These are phyloP conservation scores for Pichia nakasei DNA, from an alignment of 805 yeast genomes.

Conservation along the genomic window DNA sequence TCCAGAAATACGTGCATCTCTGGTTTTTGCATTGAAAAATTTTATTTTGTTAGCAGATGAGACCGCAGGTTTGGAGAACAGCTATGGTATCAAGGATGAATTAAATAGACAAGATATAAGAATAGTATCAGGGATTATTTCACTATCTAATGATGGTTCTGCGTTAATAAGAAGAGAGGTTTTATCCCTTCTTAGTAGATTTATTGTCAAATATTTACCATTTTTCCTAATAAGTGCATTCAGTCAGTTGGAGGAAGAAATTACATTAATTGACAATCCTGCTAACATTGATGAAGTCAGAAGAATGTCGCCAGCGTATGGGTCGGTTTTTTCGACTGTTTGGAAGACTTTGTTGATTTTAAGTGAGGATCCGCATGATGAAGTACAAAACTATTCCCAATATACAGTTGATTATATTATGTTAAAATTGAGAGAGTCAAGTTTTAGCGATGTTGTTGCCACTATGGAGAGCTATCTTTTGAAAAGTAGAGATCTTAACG, in stretches of 20 bases:
- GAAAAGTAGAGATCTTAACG: constrained; percentile 31
- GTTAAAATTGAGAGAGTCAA: constrained; percentile 53
- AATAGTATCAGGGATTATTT: constrained; percentile 58
- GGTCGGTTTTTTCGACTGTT: constrained; percentile 73
- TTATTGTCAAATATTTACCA: constrained; percentile 58
- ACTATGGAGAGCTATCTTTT: constrained; percentile 59
- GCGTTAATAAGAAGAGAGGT: constrained; percentile 83
- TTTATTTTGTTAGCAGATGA: constrained; percentile 42
- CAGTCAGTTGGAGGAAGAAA: constrained; percentile 74
- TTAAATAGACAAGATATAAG: constrained; percentile 60
- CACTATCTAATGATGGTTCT: constrained; percentile 77
- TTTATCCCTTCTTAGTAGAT: constrained; percentile 64
- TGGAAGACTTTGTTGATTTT: constrained; percentile 80
- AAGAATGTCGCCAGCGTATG: constrained; percentile 70
- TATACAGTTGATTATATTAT: constrained; percentile 68
- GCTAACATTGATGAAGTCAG: constrained; percentile 54
- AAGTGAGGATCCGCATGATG: constrained; percentile 82
- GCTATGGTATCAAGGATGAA: constrained; percentile 27
- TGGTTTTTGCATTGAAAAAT: constrained; percentile 62
- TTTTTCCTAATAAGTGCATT: constrained; percentile 84
- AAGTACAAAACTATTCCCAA: constrained; percentile 65
- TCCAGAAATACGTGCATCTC: constrained; percentile 89
- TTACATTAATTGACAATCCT: constrained; percentile 55
- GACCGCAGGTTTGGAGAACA: constrained; percentile 28
- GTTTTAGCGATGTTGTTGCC: constrained; percentile 51